Evolutionary conservation across 768 basidiomycete genomes (phyloP), one percentile per base, ranked within the genome.

Genomic region (Sistotremastrum suecicum): DNA sequence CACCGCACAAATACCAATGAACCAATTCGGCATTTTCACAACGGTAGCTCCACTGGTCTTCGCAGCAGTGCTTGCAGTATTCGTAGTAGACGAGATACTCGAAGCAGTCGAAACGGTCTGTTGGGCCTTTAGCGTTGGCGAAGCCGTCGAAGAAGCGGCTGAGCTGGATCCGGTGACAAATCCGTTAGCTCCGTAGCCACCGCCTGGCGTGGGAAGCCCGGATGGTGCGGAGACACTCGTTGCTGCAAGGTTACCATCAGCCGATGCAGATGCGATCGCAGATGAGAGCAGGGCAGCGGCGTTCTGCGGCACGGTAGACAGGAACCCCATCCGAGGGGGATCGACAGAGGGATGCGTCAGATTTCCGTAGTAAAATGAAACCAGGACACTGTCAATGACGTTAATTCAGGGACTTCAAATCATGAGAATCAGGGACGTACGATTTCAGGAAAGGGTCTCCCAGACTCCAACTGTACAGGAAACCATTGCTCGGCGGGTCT

Each of bases 361-460:
- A 52, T 85, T 82, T 5, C 84, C 84, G 56, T 75, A 85, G 58
- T 85, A 72, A 56, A 76, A 86, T 20, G 81, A 63, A 7, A 76
- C 69, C 11, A 85, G 54, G 5, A 77, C 79, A 9, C 84, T 83
- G 51, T 31, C 28, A 38, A 41, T 34, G 47, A 41, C 37, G n/a
- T 7, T 50, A 10, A 20, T 34, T 37, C 11, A 53, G 9, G 45
- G 42, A 33, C n/a, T 35, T 40, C 39, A n/a, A 37, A 39, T 20
- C 20, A n/a, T n/a, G 20, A 39, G 37, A 12, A 29, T 28, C 33
- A 11, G 11, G 31, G 28, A 62, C 74, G 39, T 49, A 84, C 82
- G 80, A 70, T 56, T 84, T 84, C 48, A 87, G 53, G 53, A 86
- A 86, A 1, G 84, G 83, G 51, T 71, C 73, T 2, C 84, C 84